Percentiles rank a stretch among this genome's conserved stretches.
Conservation (phyloP, 345 rosid species). For the Toxicodendron radicans region DNA sequence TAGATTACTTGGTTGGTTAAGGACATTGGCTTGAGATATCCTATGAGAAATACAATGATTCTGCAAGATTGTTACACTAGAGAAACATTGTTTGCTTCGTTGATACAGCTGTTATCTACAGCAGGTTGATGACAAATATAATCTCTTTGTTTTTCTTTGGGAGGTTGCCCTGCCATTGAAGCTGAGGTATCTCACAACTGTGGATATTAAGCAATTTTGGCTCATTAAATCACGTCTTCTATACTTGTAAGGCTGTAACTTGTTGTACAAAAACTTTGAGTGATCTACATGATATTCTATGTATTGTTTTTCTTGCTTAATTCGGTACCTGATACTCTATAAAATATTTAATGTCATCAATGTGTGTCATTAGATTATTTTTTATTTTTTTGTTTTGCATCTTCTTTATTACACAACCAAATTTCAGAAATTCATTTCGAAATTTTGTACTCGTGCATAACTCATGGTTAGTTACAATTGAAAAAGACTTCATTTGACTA, state of each 20-base stretch:
- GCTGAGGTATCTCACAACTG: background rate
- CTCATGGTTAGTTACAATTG: background rate
- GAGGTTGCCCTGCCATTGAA: background rate
- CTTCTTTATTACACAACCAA: background rate
- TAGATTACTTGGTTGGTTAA: slow-evolving; percentile 69
- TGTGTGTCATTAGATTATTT: background rate
- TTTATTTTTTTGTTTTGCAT: background rate
- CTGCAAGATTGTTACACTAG: background rate
- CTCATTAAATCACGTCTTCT: background rate
- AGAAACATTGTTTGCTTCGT: slow-evolving; percentile 5
- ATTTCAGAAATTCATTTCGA: background rate
- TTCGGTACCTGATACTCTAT: background rate
- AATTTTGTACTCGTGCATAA: background rate
- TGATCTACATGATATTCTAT: background rate
- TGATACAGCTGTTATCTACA: background rate
- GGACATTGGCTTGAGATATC: slow-evolving; percentile 62
- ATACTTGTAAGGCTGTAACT: background rate
- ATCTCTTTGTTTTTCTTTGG: background rate
- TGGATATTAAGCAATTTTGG: background rate
- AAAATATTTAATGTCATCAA: background rate
- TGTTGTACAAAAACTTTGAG: background rate
- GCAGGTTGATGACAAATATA: background rate
- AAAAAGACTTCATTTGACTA: background rate
- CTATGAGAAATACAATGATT: background rate
- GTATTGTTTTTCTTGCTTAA: background rate